Conservation (phyloP, 1,139 yeast species). For the Torulaspora globosa region DNA sequence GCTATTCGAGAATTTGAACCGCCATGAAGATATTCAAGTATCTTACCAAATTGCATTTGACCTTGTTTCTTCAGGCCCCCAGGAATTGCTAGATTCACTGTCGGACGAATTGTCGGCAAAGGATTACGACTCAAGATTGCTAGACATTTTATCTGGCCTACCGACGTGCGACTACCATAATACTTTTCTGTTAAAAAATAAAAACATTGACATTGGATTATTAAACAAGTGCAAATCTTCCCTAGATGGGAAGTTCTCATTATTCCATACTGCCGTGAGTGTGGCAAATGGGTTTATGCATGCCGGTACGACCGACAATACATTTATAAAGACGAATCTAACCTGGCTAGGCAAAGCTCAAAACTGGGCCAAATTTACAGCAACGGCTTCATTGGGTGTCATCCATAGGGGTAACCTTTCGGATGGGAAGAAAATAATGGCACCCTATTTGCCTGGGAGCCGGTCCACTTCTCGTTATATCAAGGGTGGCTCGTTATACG, state of each 20-base stretch:
- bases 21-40: slow-evolving; percentile 42
- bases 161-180: slow-evolving; percentile 93
- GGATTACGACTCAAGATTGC: slow-evolving; percentile 48
- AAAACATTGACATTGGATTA: slow-evolving; percentile 79
- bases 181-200: slow-evolving; percentile 81
- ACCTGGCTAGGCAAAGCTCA: slow-evolving; percentile 98
- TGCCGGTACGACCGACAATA: slow-evolving; percentile 94
- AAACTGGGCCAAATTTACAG: slow-evolving; percentile 96
- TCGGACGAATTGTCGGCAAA: slow-evolving; percentile 44
- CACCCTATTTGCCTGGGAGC: slow-evolving; percentile 88
- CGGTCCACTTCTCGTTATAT: slow-evolving; percentile 73
- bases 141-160: slow-evolving; percentile 78
- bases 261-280: slow-evolving; percentile 94
- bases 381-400: slow-evolving; percentile 97
- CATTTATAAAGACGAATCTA: slow-evolving; percentile 81
- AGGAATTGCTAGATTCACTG: slow-evolving; percentile 72
- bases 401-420: slow-evolving; percentile 92
- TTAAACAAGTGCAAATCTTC: slow-evolving; percentile 76
- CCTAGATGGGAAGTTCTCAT: slow-evolving; percentile 87
- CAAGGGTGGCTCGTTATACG: slow-evolving; percentile 93
- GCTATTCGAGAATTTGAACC: slow-evolving; percentile 55
- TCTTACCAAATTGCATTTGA: slow-evolving; percentile 97
- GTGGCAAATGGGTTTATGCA: slow-evolving; percentile 93
- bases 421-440: slow-evolving; percentile 81
- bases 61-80: slow-evolving; percentile 88